phyloP scores from a whole-genome alignment of 495 filamentous ascomycete genomes.

The Aspergillus asperescens region DNA sequence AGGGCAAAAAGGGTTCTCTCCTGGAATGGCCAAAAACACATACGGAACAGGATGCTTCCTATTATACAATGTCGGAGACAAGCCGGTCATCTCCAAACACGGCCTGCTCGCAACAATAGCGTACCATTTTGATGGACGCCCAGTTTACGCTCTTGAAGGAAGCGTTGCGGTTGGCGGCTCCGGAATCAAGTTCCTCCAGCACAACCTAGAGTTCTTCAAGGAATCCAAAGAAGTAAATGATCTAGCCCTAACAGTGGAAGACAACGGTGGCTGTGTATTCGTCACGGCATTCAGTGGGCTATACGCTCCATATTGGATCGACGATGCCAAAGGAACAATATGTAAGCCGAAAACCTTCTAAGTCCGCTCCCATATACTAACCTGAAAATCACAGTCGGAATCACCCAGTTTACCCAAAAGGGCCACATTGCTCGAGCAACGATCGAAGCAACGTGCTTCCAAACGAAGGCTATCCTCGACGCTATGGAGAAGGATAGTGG shows the following conservation, averaged over 20 bases:
- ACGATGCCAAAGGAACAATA: conserved; percentile 88
- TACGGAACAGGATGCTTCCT: conserved; percentile 96
- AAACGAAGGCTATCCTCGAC: conserved; percentile 89
- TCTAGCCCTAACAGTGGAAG: conserved; percentile 70
- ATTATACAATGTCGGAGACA: conserved; percentile 85
- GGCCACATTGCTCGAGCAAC: conserved; percentile 93
- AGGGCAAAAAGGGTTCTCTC: conserved; percentile 83
- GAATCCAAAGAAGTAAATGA: conserved; percentile 72
- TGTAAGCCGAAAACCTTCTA: conserved; percentile 48
- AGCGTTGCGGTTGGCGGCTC: conserved; percentile 91
- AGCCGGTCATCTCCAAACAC: conserved; percentile 84
- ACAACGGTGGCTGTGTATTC: conserved; percentile 90
- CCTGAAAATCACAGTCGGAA: conserved; percentile 53
- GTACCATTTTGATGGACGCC: conserved; percentile 62
- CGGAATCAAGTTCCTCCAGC: conserved; percentile 81
- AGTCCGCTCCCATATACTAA: not conserved
- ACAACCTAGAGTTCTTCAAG: conserved; percentile 77
- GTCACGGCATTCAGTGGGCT: conserved; percentile 95
- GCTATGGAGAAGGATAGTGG: conserved; percentile 92
- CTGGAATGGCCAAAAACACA: conserved; percentile 91
- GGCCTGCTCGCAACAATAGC: conserved; percentile 90
- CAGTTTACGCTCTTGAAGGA: conserved; percentile 88
- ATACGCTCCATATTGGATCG: conserved; percentile 97
- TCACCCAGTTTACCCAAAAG: conserved; percentile 85
- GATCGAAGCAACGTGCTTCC: conserved; percentile 90